phyloP scores from a whole-genome alignment of 2,329 filamentous ascomycete genomes.

The Aspergillus unguis region DNA sequence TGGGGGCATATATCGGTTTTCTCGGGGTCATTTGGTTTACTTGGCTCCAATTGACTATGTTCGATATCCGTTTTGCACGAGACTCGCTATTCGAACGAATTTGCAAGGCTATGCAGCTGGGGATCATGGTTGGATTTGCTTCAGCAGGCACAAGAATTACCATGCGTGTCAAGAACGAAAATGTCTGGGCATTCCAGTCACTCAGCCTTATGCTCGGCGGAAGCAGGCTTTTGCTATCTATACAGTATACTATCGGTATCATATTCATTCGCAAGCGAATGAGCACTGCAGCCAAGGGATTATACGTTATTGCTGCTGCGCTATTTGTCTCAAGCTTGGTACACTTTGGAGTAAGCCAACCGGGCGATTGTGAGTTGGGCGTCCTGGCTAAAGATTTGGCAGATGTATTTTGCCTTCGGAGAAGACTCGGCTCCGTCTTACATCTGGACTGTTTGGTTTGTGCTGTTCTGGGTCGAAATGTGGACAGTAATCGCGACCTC shows the following conservation, averaged over 20 bases:
- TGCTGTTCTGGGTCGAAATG: conserved; percentile 54
- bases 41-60: conserved; percentile 63
- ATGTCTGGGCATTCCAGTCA: conserved; percentile 45
- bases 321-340: conserved; percentile 27
- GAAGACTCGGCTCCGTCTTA: conserved; percentile 22
- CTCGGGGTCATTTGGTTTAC: conserved; percentile 63
- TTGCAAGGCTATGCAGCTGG: conserved; percentile 59
- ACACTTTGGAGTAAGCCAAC: conserved; percentile 27
- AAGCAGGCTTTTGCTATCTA: conserved; percentile 52
- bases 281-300: conserved; percentile 24
- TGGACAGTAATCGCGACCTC: conserved; percentile 53
- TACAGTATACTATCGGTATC: conserved; percentile 51
- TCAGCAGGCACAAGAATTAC: conserved; percentile 53
- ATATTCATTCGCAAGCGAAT: conserved; percentile 28
- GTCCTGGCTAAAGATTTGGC: conserved; percentile 4
- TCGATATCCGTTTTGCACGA: conserved; percentile 63
- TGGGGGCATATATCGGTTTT: conserved; percentile 51
- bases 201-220: conserved; percentile 47
- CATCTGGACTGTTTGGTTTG: conserved; percentile 54
- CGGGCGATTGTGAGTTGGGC: neutral
- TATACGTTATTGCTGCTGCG: conserved; percentile 28
- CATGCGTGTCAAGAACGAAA: conserved; percentile 37
- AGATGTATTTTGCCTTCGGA: conserved; percentile 37
- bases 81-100: conserved; percentile 63
- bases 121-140: conserved; percentile 63